Evolutionary conservation across 2,329 filamentous ascomycete genomes (phyloP).

Genomic region (Paramyrothecium sp.): DNA sequence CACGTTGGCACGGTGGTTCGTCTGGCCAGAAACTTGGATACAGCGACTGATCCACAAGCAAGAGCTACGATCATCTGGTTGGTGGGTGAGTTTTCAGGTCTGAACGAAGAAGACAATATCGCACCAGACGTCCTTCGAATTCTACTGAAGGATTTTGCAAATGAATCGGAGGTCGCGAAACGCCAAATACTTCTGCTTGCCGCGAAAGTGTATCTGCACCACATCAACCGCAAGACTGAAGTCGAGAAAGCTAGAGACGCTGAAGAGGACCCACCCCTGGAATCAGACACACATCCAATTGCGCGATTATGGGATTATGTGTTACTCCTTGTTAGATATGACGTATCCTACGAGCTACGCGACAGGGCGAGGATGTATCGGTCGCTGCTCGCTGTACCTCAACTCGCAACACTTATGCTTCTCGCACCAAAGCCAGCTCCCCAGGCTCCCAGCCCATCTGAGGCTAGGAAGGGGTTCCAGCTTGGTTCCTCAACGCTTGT

Average conservation of each 20-base stretch:
- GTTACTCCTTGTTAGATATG: slow-evolving; percentile 83
- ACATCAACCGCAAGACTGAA: slow-evolving; percentile 66
- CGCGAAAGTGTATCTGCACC: slow-evolving; percentile 94
- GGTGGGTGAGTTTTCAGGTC: slow-evolving; percentile 86
- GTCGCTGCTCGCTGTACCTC: slow-evolving; percentile 75
- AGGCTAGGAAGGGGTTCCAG: slow-evolving; percentile 72
- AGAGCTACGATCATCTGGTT: slow-evolving; percentile 96
- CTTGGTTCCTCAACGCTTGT: slow-evolving; percentile 86
- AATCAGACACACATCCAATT: slow-evolving; percentile 59
- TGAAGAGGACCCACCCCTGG: slow-evolving; percentile 27
- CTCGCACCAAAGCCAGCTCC: slow-evolving; percentile 93
- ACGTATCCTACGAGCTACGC: slow-evolving; percentile 90
- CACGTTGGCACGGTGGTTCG: slow-evolving; percentile 85
- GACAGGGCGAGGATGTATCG: slow-evolving; percentile 89
- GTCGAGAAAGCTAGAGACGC: slow-evolving; percentile 30
- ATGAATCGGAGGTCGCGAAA: slow-evolving; percentile 83
- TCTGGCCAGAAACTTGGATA: slow-evolving; percentile 87
- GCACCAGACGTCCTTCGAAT: slow-evolving; percentile 90
- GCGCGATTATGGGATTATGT: slow-evolving; percentile 81
- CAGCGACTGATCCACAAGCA: slow-evolving; percentile 81
- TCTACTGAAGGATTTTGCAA: slow-evolving; percentile 77
- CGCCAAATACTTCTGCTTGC: slow-evolving; percentile 88
- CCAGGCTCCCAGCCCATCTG: slow-evolving; percentile 84
- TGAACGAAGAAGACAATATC: slow-evolving; percentile 81
- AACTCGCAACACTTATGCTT: slow-evolving; percentile 86